Conservation (phyloP, 108 stramenopile species). For the Fragilaria radians region DNA sequence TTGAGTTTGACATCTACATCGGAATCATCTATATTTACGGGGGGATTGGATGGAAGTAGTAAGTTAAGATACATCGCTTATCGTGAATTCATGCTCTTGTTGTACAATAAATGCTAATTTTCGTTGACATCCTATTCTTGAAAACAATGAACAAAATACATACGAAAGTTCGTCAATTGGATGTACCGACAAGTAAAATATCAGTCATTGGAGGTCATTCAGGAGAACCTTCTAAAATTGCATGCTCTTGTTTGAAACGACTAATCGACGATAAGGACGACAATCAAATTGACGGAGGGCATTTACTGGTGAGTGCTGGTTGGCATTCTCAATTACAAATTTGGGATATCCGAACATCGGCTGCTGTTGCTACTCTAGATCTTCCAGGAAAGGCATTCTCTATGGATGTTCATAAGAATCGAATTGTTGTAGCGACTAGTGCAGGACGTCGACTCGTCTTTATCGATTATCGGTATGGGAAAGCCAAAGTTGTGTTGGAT, state of each 20-base stretch:
- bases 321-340: slow-evolving; percentile 60
- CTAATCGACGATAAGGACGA: too few relatives aligned
- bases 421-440: slow-evolving; percentile 60
- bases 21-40: slow-evolving; percentile 31
- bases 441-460: slow-evolving; percentile 52
- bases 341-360: slow-evolving; percentile 55
- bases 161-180: slow-evolving; percentile 23
- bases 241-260: slow-evolving; percentile 26
- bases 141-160: neutral
- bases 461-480: slow-evolving; percentile 34
- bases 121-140: slow-evolving; percentile 4
- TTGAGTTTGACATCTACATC: slow-evolving; percentile 44
- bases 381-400: slow-evolving; percentile 81
- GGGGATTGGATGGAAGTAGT: slow-evolving; percentile 61
- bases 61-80: slow-evolving; percentile 9
- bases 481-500: slow-evolving; percentile 41
- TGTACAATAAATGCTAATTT: too few relatives aligned
- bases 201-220: slow-evolving; percentile 29
- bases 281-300: slow-evolving; percentile 11
- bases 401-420: slow-evolving; percentile 50
- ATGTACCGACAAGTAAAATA: slow-evolving; percentile 16
- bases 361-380: slow-evolving; percentile 11
- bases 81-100: too few relatives aligned
- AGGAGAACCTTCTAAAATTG: slow-evolving; percentile 17
- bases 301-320: slow-evolving; percentile 58